phyloP scores from a whole-genome alignment of 441 rosid species.

The Metrosideros polymorpha region DNA sequence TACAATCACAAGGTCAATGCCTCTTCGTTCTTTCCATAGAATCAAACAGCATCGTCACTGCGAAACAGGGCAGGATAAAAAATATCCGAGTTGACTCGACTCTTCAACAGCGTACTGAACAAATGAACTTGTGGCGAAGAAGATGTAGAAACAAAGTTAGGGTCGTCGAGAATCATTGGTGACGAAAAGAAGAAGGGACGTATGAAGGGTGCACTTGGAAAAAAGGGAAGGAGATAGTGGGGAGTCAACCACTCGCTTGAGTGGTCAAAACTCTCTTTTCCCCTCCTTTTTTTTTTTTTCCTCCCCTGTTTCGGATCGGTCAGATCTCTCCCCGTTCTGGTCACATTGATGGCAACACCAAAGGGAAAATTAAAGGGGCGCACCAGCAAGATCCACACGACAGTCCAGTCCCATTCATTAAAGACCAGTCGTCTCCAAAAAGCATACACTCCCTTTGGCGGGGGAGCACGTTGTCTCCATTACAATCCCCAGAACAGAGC shows the following conservation, averaged over 20 bases:
- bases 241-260: background rate
- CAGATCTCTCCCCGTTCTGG: background rate
- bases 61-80: background rate
- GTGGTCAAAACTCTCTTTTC: background rate
- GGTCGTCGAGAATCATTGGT: background rate
- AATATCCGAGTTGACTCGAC: background rate
- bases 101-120: background rate
- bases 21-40: background rate
- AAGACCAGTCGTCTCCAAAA: background rate
- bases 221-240: background rate
- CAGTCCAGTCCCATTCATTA: background rate
- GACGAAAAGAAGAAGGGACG: background rate
- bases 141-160: background rate
- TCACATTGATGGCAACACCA: background rate
- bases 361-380: background rate
- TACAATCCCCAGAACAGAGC: background rate
- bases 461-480: background rate
- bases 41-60: background rate
- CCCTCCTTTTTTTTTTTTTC: background rate
- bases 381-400: background rate
- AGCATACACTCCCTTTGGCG: background rate
- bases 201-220: background rate
- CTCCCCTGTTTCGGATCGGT: background rate
- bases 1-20: background rate
- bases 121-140: background rate